phyloP scores from a whole-genome alignment of 345 rosid species.

The Cardiospermum halicacabum region DNA sequence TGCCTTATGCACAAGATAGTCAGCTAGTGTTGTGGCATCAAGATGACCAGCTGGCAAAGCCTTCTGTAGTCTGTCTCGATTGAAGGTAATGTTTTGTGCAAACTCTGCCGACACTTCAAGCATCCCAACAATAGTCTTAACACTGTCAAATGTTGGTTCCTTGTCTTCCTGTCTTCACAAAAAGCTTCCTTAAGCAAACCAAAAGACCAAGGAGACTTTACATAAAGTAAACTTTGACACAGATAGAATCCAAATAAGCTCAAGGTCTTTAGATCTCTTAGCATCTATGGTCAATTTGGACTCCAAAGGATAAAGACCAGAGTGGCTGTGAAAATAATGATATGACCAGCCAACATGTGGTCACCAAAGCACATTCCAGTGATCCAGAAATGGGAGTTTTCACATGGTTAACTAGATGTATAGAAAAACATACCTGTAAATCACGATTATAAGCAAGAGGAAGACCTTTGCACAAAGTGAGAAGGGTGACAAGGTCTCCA shows the following conservation, averaged over 20 bases:
- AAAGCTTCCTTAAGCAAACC: background rate
- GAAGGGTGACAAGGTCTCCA: slow-evolving; percentile 76
- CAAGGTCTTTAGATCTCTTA: background rate
- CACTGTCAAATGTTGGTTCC: slow-evolving; percentile 87
- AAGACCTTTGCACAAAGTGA: slow-evolving; percentile 93
- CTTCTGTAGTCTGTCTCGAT: slow-evolving; percentile 53
- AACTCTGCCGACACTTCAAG: slow-evolving; percentile 93
- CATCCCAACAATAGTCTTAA: slow-evolving; percentile 78
- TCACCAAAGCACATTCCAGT: background rate
- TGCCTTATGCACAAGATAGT: slow-evolving; percentile 92
- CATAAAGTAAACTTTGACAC: background rate
- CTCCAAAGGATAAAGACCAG: background rate
- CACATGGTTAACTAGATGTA: background rate
- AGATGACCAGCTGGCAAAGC: slow-evolving; percentile 90
- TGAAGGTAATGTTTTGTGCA: slow-evolving; percentile 79
- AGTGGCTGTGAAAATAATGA: background rate
- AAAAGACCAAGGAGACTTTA: background rate
- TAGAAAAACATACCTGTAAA: slow-evolving; percentile 52
- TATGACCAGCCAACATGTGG: background rate
- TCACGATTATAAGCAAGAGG: slow-evolving; percentile 96
- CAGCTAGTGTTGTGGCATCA: slow-evolving; percentile 95
- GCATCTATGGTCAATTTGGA: background rate
- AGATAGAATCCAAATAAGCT: background rate
- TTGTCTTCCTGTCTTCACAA: slow-evolving; percentile 72
- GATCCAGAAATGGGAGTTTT: background rate